Percentiles rank a stretch among this genome's conserved stretches.
phyloP scores from a whole-genome alignment of 2,329 filamentous ascomycete genomes.

The Chaetomiaceae sp. region DNA sequence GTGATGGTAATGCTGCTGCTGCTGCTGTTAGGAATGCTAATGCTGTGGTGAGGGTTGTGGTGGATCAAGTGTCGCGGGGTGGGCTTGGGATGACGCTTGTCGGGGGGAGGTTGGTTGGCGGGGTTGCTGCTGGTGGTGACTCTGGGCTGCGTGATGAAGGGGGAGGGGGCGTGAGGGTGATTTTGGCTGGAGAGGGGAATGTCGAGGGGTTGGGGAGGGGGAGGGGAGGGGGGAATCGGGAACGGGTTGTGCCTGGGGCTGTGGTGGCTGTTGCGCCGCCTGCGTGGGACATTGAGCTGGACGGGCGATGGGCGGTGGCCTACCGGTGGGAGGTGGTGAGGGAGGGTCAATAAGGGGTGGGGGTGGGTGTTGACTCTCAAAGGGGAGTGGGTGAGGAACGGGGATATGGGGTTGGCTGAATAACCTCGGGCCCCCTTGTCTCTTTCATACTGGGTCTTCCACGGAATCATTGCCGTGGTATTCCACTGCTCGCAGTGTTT shows the following conservation, averaged over 20 bases:
- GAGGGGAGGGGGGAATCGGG: conserved; percentile 27
- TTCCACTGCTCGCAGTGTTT: too few species aligned
- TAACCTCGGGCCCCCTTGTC: too few species aligned
- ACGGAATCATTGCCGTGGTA: too few species aligned
- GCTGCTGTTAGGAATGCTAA: too few species aligned
- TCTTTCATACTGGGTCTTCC: too few species aligned
- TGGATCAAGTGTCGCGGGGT: conserved; percentile 21
- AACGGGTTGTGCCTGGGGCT: conserved; percentile 26
- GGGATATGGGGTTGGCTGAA: neutral
- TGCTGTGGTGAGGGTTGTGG: conserved; percentile 3
- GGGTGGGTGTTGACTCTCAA: neutral
- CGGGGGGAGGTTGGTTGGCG: conserved; percentile 7
- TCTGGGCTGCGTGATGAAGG: neutral
- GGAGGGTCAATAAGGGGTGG: neutral
- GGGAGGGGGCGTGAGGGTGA: neutral
- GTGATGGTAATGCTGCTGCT: neutral
- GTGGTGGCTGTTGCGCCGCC: conserved; percentile 33
- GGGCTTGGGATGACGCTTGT: conserved; percentile 30
- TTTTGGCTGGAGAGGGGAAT: conserved; percentile 11
- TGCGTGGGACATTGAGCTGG: conserved; percentile 35
- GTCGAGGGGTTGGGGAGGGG: conserved; percentile 10
- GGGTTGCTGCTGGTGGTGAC: neutral
- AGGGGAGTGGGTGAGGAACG: neutral
- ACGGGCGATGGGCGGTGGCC: conserved; percentile 33
- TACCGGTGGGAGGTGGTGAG: conserved; percentile 33